Conservation (phyloP, 139 green algal species). For the Coccomyxa sp. region DNA sequence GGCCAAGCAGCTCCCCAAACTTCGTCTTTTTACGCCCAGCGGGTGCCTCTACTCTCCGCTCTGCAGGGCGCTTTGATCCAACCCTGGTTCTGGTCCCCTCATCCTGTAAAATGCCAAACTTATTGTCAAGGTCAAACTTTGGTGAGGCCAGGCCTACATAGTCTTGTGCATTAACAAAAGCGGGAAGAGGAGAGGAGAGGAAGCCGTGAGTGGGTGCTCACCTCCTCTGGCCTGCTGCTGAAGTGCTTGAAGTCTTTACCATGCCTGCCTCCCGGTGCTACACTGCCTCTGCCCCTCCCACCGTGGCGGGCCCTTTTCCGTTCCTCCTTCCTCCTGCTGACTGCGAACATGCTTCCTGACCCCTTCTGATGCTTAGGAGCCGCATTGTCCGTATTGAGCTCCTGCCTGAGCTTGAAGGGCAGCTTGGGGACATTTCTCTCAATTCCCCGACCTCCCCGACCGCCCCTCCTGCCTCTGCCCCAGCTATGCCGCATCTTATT, state of each 20-base stretch:
- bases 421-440: no score
- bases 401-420: conserved; percentile 24
- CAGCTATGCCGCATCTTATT: no score
- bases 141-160: background rate
- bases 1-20: conserved; percentile 20
- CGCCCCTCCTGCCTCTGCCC: no score
- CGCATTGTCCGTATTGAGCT: conserved; percentile 11
- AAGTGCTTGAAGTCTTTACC: background rate
- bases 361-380: background rate
- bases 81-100: background rate
- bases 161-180: background rate
- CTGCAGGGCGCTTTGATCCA: background rate
- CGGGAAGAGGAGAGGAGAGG: background rate
- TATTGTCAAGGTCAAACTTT: background rate
- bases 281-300: background rate
- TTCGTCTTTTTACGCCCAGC: conserved; percentile 1
- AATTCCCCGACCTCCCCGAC: no score
- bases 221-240: background rate
- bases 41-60: background rate
- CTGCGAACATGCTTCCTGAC: background rate
- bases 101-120: background rate
- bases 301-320: conserved; percentile 3
- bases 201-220: background rate
- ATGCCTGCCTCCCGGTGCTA: background rate
- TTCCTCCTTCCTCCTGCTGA: conserved; percentile 17